Base-by-base conservation (phyloP, 2,329 filamentous ascomycete species). In the Fusarium sp. region DNA sequence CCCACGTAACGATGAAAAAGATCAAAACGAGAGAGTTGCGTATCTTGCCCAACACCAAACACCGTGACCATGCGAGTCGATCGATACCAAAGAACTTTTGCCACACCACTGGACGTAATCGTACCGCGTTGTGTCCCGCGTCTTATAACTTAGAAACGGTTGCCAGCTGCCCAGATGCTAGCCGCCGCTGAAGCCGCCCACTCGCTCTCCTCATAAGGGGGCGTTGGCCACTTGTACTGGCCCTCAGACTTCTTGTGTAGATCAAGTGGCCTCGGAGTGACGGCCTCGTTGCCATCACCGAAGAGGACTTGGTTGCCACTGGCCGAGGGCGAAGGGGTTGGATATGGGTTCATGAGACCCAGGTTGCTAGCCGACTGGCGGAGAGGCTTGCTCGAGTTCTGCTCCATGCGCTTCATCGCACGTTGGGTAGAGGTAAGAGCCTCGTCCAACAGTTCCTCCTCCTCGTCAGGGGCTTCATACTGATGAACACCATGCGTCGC, bases 401-500 rank as follows among this genome's bases (percentile, higher is more conserved):
- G 89, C 80, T 88, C 94, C 69, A 97, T 86, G 11, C 91, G 91
- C 80, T 91, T 92, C 79, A 94, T 93, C 9, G 92, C 94, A 70
- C 90, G 91, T 78, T 92, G 92, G 0, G 95, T 94, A 7, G 94
- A 94, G 58, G 91, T 89, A 47, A 98, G 87, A 22, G 92, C 95
- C 83, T 99, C 97, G 76, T 98, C 95, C 11, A 98, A 88, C 11
- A 99, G 88, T 84, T 99, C 97, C 69, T 99, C 97, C 80, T 98
- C 96, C 83, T 99, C 97, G 78, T 97, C 95, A 1, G 97, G 95
- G 0, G 95, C 95, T 80, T 99, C 97, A 80, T 98, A 98, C 71
- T 94, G 92, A 78, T 94, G 93, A 58, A 93, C 91, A 6, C 93
- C 93, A 71, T 95, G 92, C 6, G 81, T 80, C 16, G 94, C 92